Base-by-base conservation (phyloP, 495 filamentous ascomycete species). In the Xylaria cubensis region DNA sequence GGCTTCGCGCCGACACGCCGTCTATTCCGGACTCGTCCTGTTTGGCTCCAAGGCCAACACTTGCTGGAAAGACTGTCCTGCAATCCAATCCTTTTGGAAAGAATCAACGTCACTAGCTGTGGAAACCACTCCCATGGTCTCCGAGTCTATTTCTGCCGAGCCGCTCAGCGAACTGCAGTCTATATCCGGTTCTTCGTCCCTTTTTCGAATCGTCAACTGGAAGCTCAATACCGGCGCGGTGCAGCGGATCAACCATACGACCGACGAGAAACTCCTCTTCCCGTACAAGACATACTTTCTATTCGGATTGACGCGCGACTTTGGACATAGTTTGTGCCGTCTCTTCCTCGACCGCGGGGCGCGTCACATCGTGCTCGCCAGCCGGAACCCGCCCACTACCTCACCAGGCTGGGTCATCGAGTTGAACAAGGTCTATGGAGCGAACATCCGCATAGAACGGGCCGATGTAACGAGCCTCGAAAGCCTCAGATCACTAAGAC, bases 331-430 rank as follows among this genome's bases (percentile, higher is more conserved):
- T 17, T 74, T 91, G 1, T 90, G 88, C 73, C 77, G 83, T 4
- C 88, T 89, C 74, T 88, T 92, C 80, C 80, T 84, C 2, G 36
- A 78, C 1, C 81, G 88, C 32, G 90, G 90, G 0, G 89, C 90
- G 0, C 74, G 82, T 1, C 78, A 86, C 71, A 80, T 92, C 51
- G 84, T 85, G 15, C 67, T 92, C 5, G 85, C 86, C 1, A 91
- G 89, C 72, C 86, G 90, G 4, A 86, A 80, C 21, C 88, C 89
- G 2, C 82, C 58, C 39, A 44, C 82, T 26, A 75, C 84, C n/a
- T 76, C 85, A 34, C 75, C 82, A 1, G 73, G 74, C 8, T 90
- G 89, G 88, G 73, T 85, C 53, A 66, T 72, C 4, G 77, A 81
- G 39, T 77, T 89, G 64, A 63, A 48, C n/a, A 9, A 73, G 3